A percentile compares a stretch with the other conserved stretches of the same genome.
These are phyloP conservation scores for Fraxinus latifolia DNA, from an alignment of 305 asterid species.

Conservation along the genomic window DNA sequence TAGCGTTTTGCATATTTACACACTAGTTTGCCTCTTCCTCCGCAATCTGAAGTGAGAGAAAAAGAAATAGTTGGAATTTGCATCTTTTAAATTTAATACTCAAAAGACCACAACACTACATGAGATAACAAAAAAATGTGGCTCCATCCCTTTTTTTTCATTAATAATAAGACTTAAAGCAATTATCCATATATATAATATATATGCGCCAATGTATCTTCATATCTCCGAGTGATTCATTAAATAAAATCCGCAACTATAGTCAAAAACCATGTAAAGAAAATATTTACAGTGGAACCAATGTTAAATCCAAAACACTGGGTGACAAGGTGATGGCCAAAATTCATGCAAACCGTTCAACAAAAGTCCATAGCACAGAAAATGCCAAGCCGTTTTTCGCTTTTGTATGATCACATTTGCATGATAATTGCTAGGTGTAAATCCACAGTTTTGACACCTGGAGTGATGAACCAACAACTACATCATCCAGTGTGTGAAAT, in stretches of 20 bases:
- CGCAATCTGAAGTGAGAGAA: slow-evolving; percentile 49
- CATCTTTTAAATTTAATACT: slow-evolving; percentile 30
- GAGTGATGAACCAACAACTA: slow-evolving; percentile 6
- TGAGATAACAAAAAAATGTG: slow-evolving; percentile 11
- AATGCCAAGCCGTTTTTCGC: slow-evolving; percentile 15
- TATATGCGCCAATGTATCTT: neutral
- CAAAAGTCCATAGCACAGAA: slow-evolving; percentile 7
- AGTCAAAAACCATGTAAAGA: neutral
- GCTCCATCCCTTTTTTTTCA: neutral
- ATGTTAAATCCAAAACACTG: slow-evolving; percentile 1
- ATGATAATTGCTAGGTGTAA: slow-evolving; percentile 13
- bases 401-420: neutral
- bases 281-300: slow-evolving; percentile 5
- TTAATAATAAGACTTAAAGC: neutral
- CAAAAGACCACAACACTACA: slow-evolving; percentile 16
- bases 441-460: slow-evolving; percentile 14
- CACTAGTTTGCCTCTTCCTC: slow-evolving; percentile 53
- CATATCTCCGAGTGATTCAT: neutral
- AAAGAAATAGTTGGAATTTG: slow-evolving; percentile 53
- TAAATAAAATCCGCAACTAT: slow-evolving; percentile 4
- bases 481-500: slow-evolving; percentile 17
- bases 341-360: slow-evolving; percentile 18
- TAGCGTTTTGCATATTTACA: slow-evolving; percentile 37
- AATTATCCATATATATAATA: neutral
- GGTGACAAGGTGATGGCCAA: slow-evolving; percentile 1